Percentiles rank a stretch among this genome's conserved stretches.
Evolutionary conservation across 1,284 basidiomycete genomes (phyloP).

Genomic region (Cutaneotrichosporon dermatis): DNA sequence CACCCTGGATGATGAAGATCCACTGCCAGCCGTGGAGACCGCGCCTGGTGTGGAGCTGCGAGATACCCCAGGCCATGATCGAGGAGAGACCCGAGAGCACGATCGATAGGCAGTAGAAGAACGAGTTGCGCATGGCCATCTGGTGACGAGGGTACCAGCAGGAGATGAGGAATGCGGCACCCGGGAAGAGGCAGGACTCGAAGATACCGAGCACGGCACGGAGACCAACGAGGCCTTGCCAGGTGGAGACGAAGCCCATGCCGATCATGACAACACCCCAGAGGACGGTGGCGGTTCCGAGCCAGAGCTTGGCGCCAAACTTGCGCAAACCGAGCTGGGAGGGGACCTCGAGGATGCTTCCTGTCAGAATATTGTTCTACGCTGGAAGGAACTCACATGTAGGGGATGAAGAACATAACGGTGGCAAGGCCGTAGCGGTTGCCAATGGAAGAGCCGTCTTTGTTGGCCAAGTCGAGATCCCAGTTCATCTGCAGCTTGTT

Average conservation of each 20-base stretch:
- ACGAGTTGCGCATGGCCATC: constrained; percentile 41
- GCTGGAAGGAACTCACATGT: constrained; percentile 34
- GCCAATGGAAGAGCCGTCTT: constrained; percentile 22
- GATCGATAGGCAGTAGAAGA: constrained; percentile 47
- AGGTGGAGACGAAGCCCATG: constrained; percentile 38
- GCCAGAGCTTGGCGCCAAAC: constrained; percentile 19
- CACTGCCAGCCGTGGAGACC: constrained; percentile 10
- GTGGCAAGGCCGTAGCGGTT: constrained; percentile 45
- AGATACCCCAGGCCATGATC: constrained; percentile 16
- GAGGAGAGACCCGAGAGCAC: constrained; percentile 18
- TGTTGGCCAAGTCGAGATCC: constrained; percentile 28
- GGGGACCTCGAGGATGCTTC: constrained; percentile 44
- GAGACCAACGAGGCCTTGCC: constrained; percentile 23
- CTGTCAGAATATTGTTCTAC: constrained; percentile 17
- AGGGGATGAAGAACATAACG: constrained; percentile 44
- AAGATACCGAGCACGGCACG: constrained; percentile 28
- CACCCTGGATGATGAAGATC: constrained; percentile 14
- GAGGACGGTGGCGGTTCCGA: constrained; percentile 18
- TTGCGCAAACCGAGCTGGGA: constrained; percentile 27
- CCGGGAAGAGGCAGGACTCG: constrained; percentile 43
- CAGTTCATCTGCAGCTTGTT: constrained; percentile 25
- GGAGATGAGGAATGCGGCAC: constrained; percentile 49
- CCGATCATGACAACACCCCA: constrained; percentile 43
- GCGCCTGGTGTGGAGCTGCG: constrained; percentile 10
- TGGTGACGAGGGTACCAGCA: constrained; percentile 51